These are phyloP conservation scores for Graphium sp. DNA, from an alignment of 2,329 filamentous ascomycete genomes.

Conservation along the genomic window DNA sequence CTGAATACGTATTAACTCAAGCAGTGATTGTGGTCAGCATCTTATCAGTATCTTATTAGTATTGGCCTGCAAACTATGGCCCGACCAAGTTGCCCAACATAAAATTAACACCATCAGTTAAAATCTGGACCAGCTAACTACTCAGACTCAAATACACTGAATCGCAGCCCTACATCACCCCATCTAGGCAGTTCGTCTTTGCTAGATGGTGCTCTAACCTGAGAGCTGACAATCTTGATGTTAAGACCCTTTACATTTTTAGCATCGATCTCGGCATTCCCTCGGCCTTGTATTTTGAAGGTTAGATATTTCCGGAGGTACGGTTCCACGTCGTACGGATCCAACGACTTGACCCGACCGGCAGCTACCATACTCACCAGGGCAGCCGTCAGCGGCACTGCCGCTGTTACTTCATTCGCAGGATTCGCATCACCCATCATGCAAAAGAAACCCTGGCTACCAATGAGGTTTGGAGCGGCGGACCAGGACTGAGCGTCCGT, in stretches of 20 bases:
- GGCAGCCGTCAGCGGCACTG: constrained; percentile 32
- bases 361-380: constrained; percentile 22
- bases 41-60: too few relatives aligned
- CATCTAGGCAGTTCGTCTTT: constrained; percentile 1
- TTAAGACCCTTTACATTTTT: not conserved
- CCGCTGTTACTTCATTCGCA: constrained; percentile 14
- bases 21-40: too few relatives aligned
- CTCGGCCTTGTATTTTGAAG: not conserved
- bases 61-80: too few relatives aligned
- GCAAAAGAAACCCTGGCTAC: constrained; percentile 41
- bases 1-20: too few relatives aligned
- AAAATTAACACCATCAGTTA: too few relatives aligned
- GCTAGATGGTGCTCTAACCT: not conserved
- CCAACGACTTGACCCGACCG: not conserved
- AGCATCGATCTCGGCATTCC: constrained; percentile 3
- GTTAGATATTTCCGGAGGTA: constrained; percentile 1
- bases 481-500: constrained; percentile 30
- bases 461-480: constrained; percentile 36
- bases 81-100: too few relatives aligned
- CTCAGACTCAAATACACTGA: too few relatives aligned
- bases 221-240: constrained; percentile 1
- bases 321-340: not conserved
- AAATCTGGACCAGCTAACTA: too few relatives aligned
- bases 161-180: constrained; percentile 8
- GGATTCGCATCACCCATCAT: constrained; percentile 10